phyloP scores from a whole-genome alignment of 2,329 filamentous ascomycete species.

The Aureobasidium uvarum region DNA sequence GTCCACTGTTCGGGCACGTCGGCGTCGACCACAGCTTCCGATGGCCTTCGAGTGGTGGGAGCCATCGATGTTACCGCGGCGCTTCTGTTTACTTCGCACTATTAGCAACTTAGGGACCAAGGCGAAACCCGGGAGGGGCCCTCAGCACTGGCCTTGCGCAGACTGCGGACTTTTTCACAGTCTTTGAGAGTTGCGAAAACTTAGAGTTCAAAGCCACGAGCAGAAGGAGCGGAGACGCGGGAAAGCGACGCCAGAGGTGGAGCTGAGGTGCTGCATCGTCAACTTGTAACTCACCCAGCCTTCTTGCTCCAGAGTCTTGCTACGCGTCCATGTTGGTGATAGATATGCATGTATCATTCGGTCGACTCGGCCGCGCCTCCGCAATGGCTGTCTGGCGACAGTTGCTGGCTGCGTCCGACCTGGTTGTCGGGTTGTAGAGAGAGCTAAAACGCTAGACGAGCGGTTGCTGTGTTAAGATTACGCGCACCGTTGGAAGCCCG shows the following conservation, averaged over 20 bases:
- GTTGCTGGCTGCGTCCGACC: slow-evolving; percentile 19
- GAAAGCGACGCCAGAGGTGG: slow-evolving; percentile 15
- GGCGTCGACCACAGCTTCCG: slow-evolving; percentile 3
- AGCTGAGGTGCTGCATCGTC: slow-evolving; percentile 9
- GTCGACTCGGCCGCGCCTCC: neutral
- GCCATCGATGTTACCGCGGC: slow-evolving; percentile 8
- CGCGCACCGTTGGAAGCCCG: slow-evolving; percentile 11
- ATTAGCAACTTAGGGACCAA: neutral
- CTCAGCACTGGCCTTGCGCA: neutral
- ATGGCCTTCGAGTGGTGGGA: neutral
- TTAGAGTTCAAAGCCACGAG: slow-evolving; percentile 18
- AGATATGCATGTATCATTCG: neutral
- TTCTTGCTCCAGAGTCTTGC: neutral
- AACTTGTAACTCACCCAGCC: neutral
- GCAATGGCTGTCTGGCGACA: neutral
- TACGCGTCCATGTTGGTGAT: neutral
- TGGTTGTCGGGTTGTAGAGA: slow-evolving; percentile 21
- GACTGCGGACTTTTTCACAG: slow-evolving; percentile 11
- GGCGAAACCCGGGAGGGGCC: slow-evolving; percentile 13
- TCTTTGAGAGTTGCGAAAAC: neutral
- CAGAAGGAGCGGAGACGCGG: slow-evolving; percentile 18
- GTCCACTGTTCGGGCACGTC: neutral
- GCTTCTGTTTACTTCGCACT: slow-evolving; percentile 18
- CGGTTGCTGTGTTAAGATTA: slow-evolving; percentile 26
- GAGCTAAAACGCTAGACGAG: slow-evolving; percentile 21